Evolutionary conservation across 192 early-diverging fungal genomes (phyloP).

Genomic region (Coemansia sp.): DNA sequence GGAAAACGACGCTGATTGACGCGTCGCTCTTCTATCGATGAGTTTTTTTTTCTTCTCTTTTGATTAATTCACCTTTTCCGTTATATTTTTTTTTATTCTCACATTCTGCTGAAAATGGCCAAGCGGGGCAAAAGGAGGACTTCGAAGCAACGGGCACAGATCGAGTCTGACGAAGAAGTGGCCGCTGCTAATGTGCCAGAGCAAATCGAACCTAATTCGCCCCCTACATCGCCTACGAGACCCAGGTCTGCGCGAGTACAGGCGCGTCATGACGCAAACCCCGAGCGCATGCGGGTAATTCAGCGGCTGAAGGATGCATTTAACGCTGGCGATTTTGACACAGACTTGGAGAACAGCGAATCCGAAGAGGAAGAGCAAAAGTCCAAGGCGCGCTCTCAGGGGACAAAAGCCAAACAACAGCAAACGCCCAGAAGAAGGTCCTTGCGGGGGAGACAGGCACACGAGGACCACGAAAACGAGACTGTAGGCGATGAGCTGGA

Average conservation of each 20-base stretch:
- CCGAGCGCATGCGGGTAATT: conserved; percentile 24
- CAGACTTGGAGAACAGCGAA: conserved; percentile 16
- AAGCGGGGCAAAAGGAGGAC: conserved; percentile 5
- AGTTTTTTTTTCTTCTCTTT: conserved; percentile 10
- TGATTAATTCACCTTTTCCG: conserved; percentile 6
- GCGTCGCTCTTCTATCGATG: neutral
- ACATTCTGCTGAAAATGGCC: neutral
- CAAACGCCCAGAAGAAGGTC: neutral
- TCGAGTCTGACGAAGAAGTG: neutral
- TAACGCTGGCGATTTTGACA: conserved; percentile 32
- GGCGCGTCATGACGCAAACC: conserved; percentile 38
- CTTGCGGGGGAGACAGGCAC: neutral
- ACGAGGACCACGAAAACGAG: conserved; percentile 17
- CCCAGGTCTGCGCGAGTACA: conserved; percentile 22
- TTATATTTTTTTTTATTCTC: neutral
- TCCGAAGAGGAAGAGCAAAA: neutral
- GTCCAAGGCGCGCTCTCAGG: neutral
- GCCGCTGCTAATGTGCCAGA: neutral
- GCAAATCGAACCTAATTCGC: neutral
- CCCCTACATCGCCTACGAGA: neutral
- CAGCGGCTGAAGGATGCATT: conserved; percentile 41
- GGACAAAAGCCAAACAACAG: neutral
- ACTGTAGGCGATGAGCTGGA: conserved; percentile 8
- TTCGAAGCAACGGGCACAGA: neutral
- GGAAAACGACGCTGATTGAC: neutral